phyloP scores from a whole-genome alignment of 1,284 basidiomycete species.

The Boletus hoseneyae region DNA sequence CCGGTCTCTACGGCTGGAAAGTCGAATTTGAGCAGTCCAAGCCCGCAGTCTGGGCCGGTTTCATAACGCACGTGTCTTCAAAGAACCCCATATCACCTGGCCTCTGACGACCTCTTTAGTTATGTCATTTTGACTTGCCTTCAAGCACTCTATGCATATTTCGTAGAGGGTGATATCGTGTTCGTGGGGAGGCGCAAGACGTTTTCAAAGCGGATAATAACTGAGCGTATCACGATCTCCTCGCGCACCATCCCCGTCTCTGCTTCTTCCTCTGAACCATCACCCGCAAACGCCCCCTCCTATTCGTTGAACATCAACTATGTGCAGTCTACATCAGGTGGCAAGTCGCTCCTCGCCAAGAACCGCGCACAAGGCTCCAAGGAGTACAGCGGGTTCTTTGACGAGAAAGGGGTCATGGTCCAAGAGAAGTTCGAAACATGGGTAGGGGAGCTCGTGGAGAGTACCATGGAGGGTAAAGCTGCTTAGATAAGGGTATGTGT shows the following conservation, averaged over 20 bases:
- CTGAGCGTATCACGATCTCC: conserved; percentile 73
- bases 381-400: conserved; percentile 68
- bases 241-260: conserved; percentile 56
- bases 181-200: conserved; percentile 83
- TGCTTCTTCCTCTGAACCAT: conserved; percentile 24
- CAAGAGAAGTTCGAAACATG: conserved; percentile 68
- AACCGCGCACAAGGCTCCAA: conserved; percentile 51
- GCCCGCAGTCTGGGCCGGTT: conserved; percentile 71
- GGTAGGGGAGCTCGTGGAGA: conserved; percentile 66
- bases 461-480: conserved; percentile 53
- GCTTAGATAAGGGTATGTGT: conserved; percentile 18
- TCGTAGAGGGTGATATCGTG: conserved; percentile 75
- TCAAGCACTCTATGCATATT: conserved; percentile 76
- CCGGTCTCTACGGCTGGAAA: conserved; percentile 82
- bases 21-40: conserved; percentile 86
- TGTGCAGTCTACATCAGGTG: conserved; percentile 69
- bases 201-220: conserved; percentile 82
- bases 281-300: conserved; percentile 43
- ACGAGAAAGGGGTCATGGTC: conserved; percentile 65
- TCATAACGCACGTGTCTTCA: conserved; percentile 57
- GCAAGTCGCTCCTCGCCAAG: conserved; percentile 71
- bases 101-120: conserved; percentile 36
- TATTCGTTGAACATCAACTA: conserved; percentile 66
- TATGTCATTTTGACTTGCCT: conserved; percentile 68
- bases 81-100: not conserved